Conservation (phyloP, 768 basidiomycete species). For the Gautieria morchelliformis region DNA sequence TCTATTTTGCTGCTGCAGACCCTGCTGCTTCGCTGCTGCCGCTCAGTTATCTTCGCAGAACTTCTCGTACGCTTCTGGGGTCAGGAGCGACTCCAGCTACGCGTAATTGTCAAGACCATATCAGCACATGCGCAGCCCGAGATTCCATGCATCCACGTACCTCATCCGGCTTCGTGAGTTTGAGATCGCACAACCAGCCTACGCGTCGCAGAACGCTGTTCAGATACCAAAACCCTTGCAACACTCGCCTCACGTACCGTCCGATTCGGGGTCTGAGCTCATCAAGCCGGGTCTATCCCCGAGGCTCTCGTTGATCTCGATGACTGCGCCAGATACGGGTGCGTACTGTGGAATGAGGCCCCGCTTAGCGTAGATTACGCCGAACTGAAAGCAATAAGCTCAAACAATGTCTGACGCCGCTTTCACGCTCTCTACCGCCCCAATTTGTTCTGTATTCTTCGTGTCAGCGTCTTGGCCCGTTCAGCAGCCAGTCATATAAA, state of each 20-base stretch:
- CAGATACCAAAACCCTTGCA: neutral
- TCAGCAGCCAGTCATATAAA: neutral
- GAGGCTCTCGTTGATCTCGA: conserved; percentile 69
- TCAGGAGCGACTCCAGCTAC: conserved; percentile 65
- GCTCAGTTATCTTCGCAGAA: conserved; percentile 31
- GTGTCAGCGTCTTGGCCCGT: neutral
- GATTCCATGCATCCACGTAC: conserved; percentile 29
- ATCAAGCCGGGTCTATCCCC: conserved; percentile 63
- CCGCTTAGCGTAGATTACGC: neutral
- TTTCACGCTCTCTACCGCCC: conserved; percentile 93
- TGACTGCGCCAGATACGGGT: conserved; percentile 78
- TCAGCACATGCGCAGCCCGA: neutral
- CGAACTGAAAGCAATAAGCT: conserved; percentile 9
- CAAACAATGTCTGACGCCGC: conserved; percentile 89
- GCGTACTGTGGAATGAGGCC: conserved; percentile 52
- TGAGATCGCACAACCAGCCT: conserved; percentile 98
- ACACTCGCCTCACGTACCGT: conserved; percentile 43
- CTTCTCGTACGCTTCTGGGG: conserved; percentile 63
- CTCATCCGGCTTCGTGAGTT: conserved; percentile 67
- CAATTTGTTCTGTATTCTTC: conserved; percentile 55
- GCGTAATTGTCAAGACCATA: neutral
- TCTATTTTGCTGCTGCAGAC: neutral
- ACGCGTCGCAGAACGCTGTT: neutral
- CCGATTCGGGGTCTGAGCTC: conserved; percentile 78
- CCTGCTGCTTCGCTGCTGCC: neutral